phyloP scores from a whole-genome alignment of 2,329 filamentous ascomycete genomes.

The Talaromyces piceae region DNA sequence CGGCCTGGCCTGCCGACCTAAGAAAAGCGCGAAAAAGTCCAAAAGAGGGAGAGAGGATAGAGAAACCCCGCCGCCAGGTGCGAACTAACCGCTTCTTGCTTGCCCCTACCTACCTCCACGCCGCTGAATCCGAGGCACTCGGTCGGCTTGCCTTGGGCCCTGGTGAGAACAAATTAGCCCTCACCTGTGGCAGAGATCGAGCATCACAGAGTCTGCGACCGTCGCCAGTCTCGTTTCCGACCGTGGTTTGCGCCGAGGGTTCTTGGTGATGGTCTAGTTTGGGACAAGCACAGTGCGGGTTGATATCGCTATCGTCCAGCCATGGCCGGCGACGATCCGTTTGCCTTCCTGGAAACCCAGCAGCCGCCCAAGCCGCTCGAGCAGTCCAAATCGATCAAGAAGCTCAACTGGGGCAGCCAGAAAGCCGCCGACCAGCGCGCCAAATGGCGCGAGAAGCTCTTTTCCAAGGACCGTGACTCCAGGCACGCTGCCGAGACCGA shows the following conservation, averaged over 20 bases:
- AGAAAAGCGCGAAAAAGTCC: no score
- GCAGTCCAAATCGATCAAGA: conserved; percentile 8
- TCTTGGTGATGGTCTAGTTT: conserved; percentile 5
- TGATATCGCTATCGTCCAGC: conserved; percentile 5
- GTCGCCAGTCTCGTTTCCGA: background rate
- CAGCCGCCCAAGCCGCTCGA: conserved; percentile 23
- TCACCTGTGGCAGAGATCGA: background rate
- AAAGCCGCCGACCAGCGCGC: conserved; percentile 19
- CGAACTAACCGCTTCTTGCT: background rate
- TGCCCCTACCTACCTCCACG: conserved; percentile 4
- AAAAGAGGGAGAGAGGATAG: no score
- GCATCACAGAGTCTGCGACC: background rate
- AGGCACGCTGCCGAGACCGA: conserved; percentile 32
- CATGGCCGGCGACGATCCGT: conserved; percentile 32
- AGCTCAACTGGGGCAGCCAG: conserved; percentile 10
- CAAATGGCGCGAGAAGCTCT: conserved; percentile 46
- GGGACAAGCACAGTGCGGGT: conserved; percentile 3
- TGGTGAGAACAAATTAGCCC: background rate
- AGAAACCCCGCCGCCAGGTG: background rate
- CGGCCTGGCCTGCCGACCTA: background rate
- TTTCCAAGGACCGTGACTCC: conserved; percentile 29
- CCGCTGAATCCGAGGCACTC: background rate
- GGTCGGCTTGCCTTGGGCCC: background rate
- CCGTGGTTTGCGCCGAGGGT: background rate
- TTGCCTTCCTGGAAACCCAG: conserved; percentile 26